These are phyloP conservation scores for Linnemannia zychae DNA, from an alignment of 192 early-diverging fungal genomes.

Conservation along the genomic window DNA sequence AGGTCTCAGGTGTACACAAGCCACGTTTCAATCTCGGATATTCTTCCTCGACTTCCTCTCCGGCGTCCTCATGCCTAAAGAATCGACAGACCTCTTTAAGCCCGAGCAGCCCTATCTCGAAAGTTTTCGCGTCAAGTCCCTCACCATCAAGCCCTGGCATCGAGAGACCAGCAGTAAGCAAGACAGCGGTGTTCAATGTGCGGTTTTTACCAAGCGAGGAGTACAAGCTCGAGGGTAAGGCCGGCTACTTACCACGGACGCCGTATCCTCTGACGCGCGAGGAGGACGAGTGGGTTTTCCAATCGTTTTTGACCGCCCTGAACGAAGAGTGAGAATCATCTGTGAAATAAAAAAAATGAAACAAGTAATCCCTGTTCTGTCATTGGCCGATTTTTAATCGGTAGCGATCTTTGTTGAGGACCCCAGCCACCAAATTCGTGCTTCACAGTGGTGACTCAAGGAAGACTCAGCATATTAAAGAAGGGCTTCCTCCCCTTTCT, in stretches of 20 bases:
- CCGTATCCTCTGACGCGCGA: conserved; percentile 31
- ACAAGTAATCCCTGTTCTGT: background rate
- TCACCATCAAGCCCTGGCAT: background rate
- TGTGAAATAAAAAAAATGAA: background rate
- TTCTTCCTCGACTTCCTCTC: background rate
- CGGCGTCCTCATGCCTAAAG: background rate
- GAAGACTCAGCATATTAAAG: background rate
- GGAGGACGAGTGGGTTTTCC: conserved; percentile 13
- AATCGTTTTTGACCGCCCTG: background rate
- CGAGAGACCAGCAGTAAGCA: background rate
- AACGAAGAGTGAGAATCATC: background rate
- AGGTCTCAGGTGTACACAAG: background rate
- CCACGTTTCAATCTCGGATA: conserved; percentile 4
- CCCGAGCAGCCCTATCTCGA: background rate
- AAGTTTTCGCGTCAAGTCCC: no score
- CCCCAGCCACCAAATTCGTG: background rate
- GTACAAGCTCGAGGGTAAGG: conserved; percentile 10
- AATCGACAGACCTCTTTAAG: background rate
- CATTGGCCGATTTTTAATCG: background rate
- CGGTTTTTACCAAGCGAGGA: conserved; percentile 26
- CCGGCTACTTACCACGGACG: conserved; percentile 27
- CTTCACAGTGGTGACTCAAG: conserved; percentile 1
- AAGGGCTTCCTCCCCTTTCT: background rate
- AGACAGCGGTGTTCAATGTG: background rate
- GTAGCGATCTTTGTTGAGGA: background rate